Evolutionary conservation across 108 stramenopile species (phyloP).

Genomic region (Nitzschia sp.): DNA sequence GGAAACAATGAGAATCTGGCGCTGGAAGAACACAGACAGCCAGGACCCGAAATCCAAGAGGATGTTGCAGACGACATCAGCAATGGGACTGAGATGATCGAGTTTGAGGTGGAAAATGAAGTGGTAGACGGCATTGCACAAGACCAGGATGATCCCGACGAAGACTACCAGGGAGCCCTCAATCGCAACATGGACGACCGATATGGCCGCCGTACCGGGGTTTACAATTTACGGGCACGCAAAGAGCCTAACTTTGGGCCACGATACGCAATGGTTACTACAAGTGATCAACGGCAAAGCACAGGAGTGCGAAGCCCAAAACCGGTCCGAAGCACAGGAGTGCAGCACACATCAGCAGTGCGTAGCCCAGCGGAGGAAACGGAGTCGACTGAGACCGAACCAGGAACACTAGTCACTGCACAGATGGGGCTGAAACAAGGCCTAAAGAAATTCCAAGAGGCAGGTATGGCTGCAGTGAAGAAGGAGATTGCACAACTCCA

Average conservation of each 20-base stretch:
- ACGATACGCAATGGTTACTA: background rate
- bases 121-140: no score
- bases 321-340: background rate
- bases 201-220: no score
- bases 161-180: background rate
- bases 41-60: background rate
- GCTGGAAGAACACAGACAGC: background rate
- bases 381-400: no score
- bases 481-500: constrained; percentile 50
- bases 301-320: background rate
- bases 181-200: background rate
- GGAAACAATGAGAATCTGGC: constrained; percentile 32
- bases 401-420: no score
- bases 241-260: no score
- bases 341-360: no score
- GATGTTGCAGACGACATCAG: no score
- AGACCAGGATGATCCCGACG: constrained; percentile 8
- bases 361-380: no score
- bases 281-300: no score
- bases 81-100: no score
- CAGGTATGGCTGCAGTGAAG: constrained; percentile 7
- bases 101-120: no score
- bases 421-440: background rate
- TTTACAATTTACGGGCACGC: no score
- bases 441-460: constrained; percentile 10